Evolutionary conservation across 768 basidiomycete species (phyloP).

Genomic region (Mycena floridula): DNA sequence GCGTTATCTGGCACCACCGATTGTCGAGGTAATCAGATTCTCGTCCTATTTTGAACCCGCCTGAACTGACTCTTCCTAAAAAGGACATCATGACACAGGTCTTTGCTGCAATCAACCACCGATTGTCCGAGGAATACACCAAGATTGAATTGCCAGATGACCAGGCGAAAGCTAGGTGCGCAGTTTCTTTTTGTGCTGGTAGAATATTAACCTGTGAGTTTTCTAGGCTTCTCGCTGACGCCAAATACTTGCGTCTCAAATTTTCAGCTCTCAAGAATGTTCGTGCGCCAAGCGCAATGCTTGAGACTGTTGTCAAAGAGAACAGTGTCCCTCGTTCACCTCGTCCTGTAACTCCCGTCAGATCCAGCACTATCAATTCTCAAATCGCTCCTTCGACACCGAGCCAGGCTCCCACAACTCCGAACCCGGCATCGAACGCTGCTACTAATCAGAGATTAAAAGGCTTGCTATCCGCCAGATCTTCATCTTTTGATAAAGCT

Average conservation of each 20-base stretch:
- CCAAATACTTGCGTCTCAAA: conserved; percentile 68
- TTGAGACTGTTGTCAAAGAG: conserved; percentile 82
- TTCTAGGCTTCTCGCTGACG: conserved; percentile 73
- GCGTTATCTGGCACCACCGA: conserved; percentile 71
- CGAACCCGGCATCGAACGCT: conserved; percentile 28
- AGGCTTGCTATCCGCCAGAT: conserved; percentile 35
- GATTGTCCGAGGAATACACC: conserved; percentile 80
- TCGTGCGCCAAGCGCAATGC: conserved; percentile 64
- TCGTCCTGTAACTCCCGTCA: conserved; percentile 2
- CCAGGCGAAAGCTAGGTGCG: conserved; percentile 79
- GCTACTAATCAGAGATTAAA: conserved; percentile 44
- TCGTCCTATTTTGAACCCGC: not conserved
- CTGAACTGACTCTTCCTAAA: conserved; percentile 4
- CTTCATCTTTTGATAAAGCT: conserved; percentile 28
- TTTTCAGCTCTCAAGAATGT: conserved; percentile 72
- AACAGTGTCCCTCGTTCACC: conserved; percentile 47
- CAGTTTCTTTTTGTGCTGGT: not conserved
- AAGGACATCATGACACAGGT: conserved; percentile 95
- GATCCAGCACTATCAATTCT: conserved; percentile 1
- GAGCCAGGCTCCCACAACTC: too few relatives aligned
- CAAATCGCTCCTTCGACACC: conserved; percentile 10
- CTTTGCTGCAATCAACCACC: conserved; percentile 87
- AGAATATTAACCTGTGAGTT: conserved; percentile 1
- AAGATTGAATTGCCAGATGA: conserved; percentile 77
- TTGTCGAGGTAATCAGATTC: conserved; percentile 79